Evolutionary conservation across 2,329 filamentous ascomycete species (phyloP).

Genomic region (Aquanectria penicillioides): DNA sequence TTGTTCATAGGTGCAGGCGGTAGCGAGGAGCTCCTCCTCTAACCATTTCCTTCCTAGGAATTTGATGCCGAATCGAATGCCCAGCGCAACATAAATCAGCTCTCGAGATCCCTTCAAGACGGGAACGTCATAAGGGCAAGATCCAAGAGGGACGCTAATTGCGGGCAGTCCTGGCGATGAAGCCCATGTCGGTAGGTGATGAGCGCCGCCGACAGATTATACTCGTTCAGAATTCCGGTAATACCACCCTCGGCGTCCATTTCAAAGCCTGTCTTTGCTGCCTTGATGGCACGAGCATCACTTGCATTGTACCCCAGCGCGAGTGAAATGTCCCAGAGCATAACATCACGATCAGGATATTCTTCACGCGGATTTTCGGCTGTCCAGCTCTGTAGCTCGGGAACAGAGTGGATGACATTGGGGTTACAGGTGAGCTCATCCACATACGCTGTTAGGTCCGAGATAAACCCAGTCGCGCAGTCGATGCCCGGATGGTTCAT

Average conservation of each 20-base stretch:
- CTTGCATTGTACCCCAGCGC: neutral
- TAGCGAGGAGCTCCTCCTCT: neutral
- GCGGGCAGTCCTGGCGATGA: neutral
- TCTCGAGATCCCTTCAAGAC: neutral
- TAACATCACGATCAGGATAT: neutral
- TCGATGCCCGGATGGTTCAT: neutral
- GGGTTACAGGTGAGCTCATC: neutral
- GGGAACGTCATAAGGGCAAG: neutral
- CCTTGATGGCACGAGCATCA: neutral
- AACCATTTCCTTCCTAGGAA: neutral
- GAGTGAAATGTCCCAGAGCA: neutral
- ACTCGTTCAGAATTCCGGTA: neutral
- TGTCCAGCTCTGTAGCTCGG: neutral
- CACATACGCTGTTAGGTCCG: neutral
- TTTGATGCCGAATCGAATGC: neutral
- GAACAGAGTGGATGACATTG: neutral
- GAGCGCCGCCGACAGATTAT: neutral
- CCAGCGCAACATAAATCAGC: neutral
- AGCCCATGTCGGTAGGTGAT: neutral
- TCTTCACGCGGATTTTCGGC: neutral
- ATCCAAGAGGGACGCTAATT: neutral
- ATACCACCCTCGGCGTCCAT: neutral
- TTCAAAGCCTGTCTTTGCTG: neutral
- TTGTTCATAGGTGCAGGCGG: neutral
- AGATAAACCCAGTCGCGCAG: neutral